These are phyloP conservation scores for Petunia axillaris DNA, from an alignment of 257 asterid genomes.

Conservation along the genomic window DNA sequence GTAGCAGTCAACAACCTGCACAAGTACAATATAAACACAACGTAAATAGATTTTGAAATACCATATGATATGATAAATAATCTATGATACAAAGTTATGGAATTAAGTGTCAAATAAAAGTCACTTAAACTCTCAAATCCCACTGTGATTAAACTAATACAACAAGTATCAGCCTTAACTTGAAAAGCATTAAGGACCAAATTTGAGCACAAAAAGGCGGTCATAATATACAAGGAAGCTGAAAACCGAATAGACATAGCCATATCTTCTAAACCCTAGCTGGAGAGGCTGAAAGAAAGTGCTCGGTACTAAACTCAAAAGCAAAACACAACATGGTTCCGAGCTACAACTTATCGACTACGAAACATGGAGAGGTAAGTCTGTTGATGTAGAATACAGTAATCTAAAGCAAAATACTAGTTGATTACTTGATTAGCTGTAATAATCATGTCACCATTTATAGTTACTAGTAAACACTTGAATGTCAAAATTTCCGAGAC, in stretches of 20 bases:
- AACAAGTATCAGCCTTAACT: constrained; percentile 1
- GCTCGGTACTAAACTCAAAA: not conserved
- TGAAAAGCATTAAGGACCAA: not conserved
- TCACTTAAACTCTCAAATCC: not conserved
- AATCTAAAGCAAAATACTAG: not conserved
- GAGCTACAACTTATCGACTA: not conserved
- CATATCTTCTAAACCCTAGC: constrained; percentile 3
- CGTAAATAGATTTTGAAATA: constrained; percentile 26
- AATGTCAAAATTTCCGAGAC: not conserved
- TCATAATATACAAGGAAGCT: not conserved
- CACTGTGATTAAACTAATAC: not conserved
- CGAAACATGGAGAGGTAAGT: not conserved
- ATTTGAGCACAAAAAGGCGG: not conserved
- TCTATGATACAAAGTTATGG: constrained; percentile 7
- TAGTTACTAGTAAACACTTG: constrained; percentile 1
- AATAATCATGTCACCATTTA: constrained; percentile 7
- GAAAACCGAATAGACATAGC: not conserved
- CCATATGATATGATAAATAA: constrained; percentile 8
- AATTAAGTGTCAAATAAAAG: not conserved
- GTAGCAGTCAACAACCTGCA: constrained; percentile 98
- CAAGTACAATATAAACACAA: constrained; percentile 40
- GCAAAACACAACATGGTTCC: not conserved
- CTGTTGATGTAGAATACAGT: not conserved
- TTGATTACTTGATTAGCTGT: not conserved
- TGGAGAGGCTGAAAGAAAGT: not conserved